Evolutionary conservation across 768 basidiomycete species (phyloP), one percentile per base, ranked within the genome.

Genomic region (Termitomyces sp.): DNA sequence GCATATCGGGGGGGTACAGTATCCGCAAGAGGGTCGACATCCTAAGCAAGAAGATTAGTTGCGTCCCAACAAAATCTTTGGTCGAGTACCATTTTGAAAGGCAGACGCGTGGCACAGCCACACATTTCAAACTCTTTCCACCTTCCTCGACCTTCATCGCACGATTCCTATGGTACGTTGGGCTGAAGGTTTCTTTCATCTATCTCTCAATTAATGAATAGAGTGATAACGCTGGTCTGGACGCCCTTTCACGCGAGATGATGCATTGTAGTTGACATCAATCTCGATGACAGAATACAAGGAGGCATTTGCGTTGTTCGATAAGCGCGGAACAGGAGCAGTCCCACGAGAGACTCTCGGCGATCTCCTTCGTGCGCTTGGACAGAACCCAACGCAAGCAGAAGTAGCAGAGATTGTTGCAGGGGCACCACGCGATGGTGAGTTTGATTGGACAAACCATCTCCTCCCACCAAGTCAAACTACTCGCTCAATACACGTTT

Each of bases 321-420:
- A 99, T 78, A 98, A 98, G 79, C 87, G 87, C 64, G 97, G 97
- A 40, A 92, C 89, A 2, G 95, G 95, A 16, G 82, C 89, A 14
- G 92, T 99, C 33, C 90, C 95, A 0, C 78, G 90, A 3, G 91
- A 95, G 61, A 88, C 87, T 0, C 77, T 99, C 1, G 97, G 97
- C 9, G 96, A 98, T 72, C 83, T 99, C 10, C 76, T 99, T 16
- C 85, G 97, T 47, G 94, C 94, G 0, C 78, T 99, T 3, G 97
- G 97, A 2, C 97, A 98, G 77, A 99, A 99, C 71, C 97, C 97
- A n/a, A 98, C 96, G 0, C 97, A 98, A 72, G 88, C 91, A n/a
- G 95, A 99, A 73, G 95, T 98, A 4, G 83, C 85, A 9, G 89
- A 93, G 20, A 86, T 98, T 63, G 82, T 91, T 32, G 75, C 79